Percentiles rank a stretch among this genome's conserved stretches.
Conservation (phyloP, 495 filamentous ascomycete species). For the Aspergillus steynii region DNA sequence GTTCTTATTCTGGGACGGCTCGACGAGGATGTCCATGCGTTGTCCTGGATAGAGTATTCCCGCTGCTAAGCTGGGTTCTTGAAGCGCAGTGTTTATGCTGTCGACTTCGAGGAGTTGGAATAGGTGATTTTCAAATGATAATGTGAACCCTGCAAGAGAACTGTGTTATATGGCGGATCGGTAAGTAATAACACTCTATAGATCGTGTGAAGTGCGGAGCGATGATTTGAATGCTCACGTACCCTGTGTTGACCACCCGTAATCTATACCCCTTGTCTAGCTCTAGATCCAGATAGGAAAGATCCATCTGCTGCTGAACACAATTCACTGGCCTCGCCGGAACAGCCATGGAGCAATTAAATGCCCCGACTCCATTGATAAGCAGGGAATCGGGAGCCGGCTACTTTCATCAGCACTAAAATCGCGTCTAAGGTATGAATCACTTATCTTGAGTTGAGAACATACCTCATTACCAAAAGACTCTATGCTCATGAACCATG, state of each 20-base stretch:
- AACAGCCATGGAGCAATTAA: conserved; percentile 50
- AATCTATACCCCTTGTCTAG: conserved; percentile 25
- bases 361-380: conserved; percentile 50
- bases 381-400: conserved; percentile 55
- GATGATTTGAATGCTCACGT: not conserved
- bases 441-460: not conserved
- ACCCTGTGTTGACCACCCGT: conserved; percentile 45
- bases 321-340: conserved; percentile 50
- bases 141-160: conserved; percentile 43
- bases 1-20: conserved; percentile 10
- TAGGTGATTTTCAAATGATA: conserved; percentile 30
- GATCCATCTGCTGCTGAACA: conserved; percentile 18
- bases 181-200: conserved; percentile 2
- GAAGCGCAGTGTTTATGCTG: conserved; percentile 32
- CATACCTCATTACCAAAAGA: conserved; percentile 50
- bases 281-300: conserved; percentile 25
- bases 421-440: not conserved
- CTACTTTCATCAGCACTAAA: conserved; percentile 12
- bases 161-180: conserved; percentile 21
- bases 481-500: conserved; percentile 46
- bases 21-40: conserved; percentile 47
- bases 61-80: conserved; percentile 26
- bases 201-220: not conserved
- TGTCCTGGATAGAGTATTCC: conserved; percentile 53
- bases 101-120: conserved; percentile 44